These are phyloP conservation scores for Magnaporthiopsis poae DNA, from an alignment of 2,329 filamentous ascomycete genomes.

Conservation along the genomic window DNA sequence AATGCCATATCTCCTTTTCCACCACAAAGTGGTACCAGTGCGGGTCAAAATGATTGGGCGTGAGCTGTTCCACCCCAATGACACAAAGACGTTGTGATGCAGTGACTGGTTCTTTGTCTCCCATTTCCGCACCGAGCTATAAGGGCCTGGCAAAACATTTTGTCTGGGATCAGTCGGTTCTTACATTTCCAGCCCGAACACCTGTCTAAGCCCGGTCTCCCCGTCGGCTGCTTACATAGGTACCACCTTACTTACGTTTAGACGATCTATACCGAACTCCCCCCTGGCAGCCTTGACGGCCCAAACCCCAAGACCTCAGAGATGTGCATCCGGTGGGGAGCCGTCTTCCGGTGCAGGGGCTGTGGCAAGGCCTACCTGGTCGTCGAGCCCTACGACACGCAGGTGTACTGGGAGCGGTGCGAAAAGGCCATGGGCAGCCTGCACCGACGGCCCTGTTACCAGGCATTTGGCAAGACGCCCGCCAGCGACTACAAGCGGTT, in stretches of 20 bases:
- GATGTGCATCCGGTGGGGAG: not conserved
- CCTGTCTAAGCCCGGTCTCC: not conserved
- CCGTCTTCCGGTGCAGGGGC: not conserved
- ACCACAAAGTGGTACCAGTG: not conserved
- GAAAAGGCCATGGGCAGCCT: not conserved
- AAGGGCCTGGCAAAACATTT: not conserved
- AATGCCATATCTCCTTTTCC: not conserved
- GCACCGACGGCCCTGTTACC: not conserved
- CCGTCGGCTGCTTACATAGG: not conserved
- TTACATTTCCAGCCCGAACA: not conserved
- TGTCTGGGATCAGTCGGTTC: not conserved
- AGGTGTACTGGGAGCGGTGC: not conserved
- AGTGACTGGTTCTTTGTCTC: not conserved
- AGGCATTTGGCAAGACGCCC: not conserved
- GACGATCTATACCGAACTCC: no score
- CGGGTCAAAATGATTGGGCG: not conserved
- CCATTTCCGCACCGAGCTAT: not conserved
- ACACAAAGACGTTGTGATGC: not conserved
- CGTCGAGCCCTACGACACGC: not conserved
- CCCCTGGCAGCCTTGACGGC: no score
- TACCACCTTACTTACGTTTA: not conserved
- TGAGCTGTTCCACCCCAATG: not conserved
- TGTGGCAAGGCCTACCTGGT: not conserved
- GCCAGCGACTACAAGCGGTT: not conserved
- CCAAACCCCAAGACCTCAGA: not conserved